Base-by-base conservation (phyloP, 1,284 basidiomycete genomes). In the Ustilago sp. region DNA sequence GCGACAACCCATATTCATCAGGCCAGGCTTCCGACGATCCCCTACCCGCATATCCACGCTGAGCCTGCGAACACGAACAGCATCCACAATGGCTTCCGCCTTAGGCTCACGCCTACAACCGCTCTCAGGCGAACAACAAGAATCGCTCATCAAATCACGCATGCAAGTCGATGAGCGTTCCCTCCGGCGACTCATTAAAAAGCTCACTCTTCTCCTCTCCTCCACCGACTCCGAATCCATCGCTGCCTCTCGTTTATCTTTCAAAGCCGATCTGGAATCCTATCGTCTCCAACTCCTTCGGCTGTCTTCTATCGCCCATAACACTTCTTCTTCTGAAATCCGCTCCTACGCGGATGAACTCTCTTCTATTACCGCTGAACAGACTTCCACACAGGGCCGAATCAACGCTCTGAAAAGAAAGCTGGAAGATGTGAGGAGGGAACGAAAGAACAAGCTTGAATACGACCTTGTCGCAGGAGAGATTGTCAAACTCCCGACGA, bases 381-480 rank as follows among this genome's bases (percentile, higher is more conserved):
- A 77, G 45, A 34, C 50, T 5, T 34, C n/a, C 8, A 80, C 79
- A 19, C 64, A 69, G 47, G 12, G 47, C n/a, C 54, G 72, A 6
- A 80, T 80, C 32, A 52, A 68, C 12, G 53, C 58, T 41, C 57
- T 80, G n/a, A 80, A 80, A 55, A 54, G 50, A 23, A 57, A 56
- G n/a, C 55, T 82, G 28, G 62, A 67, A 32, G 66, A 75, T 36
- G 80, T 77, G 13, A 48, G 78, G 17, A 58, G 75, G 41, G 77
- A 80, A 12, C 50, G 80, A 28, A 69, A 67, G 63, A 79, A 82
- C 58, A 82, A 82, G 79, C 51, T 82, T 7, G 76, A 79, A 53
- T 82, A 82, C 69, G 80, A 82, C 39, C 62, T 77, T 35, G 63
- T 82, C 4, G 79, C 79, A 19, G 66, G 73, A 17, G 76, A 79